Percentiles rank a stretch among this genome's conserved stretches.
These are phyloP conservation scores for Carex myosuroides DNA, from an alignment of 176 grass and related monocot species.

Conservation along the genomic window DNA sequence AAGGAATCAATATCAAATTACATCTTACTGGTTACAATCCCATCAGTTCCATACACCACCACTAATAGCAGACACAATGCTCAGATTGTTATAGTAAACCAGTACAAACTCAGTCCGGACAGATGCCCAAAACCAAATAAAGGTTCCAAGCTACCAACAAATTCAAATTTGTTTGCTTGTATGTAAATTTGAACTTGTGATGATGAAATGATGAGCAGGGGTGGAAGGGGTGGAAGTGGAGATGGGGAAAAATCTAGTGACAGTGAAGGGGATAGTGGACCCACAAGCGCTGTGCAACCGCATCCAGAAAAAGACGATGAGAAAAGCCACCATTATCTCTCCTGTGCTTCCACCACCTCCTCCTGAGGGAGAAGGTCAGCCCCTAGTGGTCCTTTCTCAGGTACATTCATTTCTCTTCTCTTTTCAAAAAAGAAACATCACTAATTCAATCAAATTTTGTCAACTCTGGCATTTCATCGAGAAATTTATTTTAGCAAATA, in stretches of 20 bases:
- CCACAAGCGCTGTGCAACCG: constrained; percentile 52
- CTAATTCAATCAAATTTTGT: background rate
- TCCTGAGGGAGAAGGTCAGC: constrained; percentile 13
- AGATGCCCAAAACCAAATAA: background rate
- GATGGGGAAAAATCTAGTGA: constrained; percentile 60
- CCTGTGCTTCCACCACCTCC: constrained; percentile 33
- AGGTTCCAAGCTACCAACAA: background rate
- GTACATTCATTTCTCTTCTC: background rate
- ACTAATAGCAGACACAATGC: background rate
- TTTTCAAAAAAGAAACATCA: background rate
- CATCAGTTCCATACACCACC: background rate
- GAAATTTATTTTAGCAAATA: background rate
- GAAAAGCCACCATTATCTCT: constrained; percentile 47
- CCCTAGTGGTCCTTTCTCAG: constrained; percentile 30
- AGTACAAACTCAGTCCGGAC: background rate
- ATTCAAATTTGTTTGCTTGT: background rate
- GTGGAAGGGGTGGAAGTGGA: constrained; percentile 57
- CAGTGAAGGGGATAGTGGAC: constrained; percentile 65
- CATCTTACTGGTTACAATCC: background rate
- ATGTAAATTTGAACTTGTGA: background rate
- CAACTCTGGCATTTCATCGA: background rate
- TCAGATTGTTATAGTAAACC: background rate
- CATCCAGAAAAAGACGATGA: constrained; percentile 57
- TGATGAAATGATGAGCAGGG: constrained; percentile 20
- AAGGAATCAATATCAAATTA: background rate